A percentile compares a stretch with the other conserved stretches of the same genome.
These are phyloP conservation scores for Buxus sempervirens DNA, from an alignment of 164 flowering plant genomes.

Conservation along the genomic window DNA sequence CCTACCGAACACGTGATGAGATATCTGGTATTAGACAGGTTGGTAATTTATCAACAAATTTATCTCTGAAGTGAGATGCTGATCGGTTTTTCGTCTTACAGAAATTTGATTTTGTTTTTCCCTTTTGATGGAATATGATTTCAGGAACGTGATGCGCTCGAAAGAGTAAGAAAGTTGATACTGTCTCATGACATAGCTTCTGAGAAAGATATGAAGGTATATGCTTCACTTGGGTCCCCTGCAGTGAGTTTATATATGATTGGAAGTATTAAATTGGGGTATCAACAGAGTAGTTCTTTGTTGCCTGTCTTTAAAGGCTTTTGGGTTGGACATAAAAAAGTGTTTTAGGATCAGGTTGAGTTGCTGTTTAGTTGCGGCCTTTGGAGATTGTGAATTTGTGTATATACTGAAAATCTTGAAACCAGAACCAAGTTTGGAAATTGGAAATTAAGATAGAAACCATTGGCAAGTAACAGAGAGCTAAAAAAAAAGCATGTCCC, in stretches of 20 bases:
- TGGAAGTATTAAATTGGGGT: background rate
- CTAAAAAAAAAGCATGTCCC: no score
- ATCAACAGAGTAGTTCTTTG: background rate
- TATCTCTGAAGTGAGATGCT: background rate
- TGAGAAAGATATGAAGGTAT: conserved; percentile 90
- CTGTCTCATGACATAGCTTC: conserved; percentile 77
- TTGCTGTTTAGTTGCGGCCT: no score
- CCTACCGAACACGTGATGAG: conserved; percentile 96
- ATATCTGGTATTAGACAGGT: conserved; percentile 94
- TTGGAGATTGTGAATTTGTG: no score
- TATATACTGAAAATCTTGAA: no score
- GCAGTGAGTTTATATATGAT: background rate
- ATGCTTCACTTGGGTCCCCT: background rate
- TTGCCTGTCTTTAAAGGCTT: background rate
- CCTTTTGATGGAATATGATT: conserved; percentile 4
- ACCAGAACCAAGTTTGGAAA: background rate
- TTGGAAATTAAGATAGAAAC: background rate
- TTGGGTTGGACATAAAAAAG: no score
- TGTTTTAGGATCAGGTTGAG: no score
- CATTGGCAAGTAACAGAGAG: no score
- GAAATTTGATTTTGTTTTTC: background rate
- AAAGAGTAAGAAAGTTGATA: conserved; percentile 78
- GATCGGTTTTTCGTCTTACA: background rate
- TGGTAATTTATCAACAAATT: background rate
- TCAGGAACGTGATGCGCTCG: conserved; percentile 98